Evolutionary conservation across 2,329 filamentous ascomycete species (phyloP), one percentile per base, ranked within the genome.

Genomic region (Onygenales sp.): DNA sequence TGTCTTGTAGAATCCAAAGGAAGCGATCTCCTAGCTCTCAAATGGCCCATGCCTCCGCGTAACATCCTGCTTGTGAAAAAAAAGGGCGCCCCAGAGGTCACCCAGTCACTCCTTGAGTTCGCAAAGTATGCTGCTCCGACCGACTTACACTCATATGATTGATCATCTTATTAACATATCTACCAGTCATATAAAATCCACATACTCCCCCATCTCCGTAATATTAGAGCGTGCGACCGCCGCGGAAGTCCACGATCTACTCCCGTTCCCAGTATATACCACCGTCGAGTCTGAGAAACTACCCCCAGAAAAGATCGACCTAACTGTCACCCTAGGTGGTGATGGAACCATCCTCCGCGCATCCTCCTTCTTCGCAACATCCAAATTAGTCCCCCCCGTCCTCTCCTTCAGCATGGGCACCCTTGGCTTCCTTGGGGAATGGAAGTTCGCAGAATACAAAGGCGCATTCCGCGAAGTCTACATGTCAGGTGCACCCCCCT

Each of bases 321-420:
- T 96, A 54, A 85, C 92, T 21, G 84, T 88, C 43, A 97, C 93
- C 0, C 82, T 98, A 49, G 93, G 93, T 51, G 93, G 93, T 42
- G 93, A 98, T 68, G 90, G 90, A 56, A 95, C 90, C 2, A 92
- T 95, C 52, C 71, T 95, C 46, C 87, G 88, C 55, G 90, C 90
- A 0, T 86, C 88, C 2, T 91, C 87, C 52, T 78, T 96, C 4
- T 97, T 94, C 72, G 89, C 89, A 55, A 85, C 88, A 39, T 84
- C 87, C 44, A 77, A 80, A 2, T 83, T 83, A 43, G 92, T 98
- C 0, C 93, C 93, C 0, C 93, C 93, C 0, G 87, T 98, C 36
- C 76, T 98, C 6, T 90, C 88, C 1, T 98, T 98, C 66, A 95
- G 90, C 66, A 96, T 98, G 88, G 93, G 93, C 5, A 94, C 92